Evolutionary conservation across 495 filamentous ascomycete species (phyloP).

Genomic region (Stereocaulon alpinum): DNA sequence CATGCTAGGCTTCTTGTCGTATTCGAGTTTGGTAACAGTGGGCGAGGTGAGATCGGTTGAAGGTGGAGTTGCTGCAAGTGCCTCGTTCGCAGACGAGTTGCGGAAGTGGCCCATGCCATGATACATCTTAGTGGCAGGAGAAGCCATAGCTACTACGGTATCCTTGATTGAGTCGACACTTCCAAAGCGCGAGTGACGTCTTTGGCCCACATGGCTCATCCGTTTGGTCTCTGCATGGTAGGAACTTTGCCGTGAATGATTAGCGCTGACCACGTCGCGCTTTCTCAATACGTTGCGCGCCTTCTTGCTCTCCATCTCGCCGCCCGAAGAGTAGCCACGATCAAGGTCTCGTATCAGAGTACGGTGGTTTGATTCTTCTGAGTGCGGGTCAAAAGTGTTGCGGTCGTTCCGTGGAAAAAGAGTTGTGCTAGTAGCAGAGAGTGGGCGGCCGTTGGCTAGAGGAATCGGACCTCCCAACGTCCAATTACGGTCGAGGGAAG

Average conservation of each 20-base stretch:
- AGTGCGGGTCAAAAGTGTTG: constrained; percentile 18
- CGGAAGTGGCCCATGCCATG: constrained; percentile 43
- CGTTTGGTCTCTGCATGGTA: constrained; percentile 59
- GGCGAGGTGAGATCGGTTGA: constrained; percentile 29
- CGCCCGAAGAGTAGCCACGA: constrained; percentile 87
- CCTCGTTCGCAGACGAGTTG: constrained; percentile 35
- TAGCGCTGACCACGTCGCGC: constrained; percentile 47
- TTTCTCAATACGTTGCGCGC: constrained; percentile 72
- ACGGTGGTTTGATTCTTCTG: constrained; percentile 18
- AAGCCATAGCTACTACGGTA: constrained; percentile 28
- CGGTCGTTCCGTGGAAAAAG: constrained; percentile 30
- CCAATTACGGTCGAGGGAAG: constrained; percentile 88
- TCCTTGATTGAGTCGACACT: constrained; percentile 54
- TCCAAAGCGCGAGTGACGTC: constrained; percentile 66
- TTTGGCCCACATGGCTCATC: constrained; percentile 41
- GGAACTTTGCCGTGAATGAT: constrained; percentile 55
- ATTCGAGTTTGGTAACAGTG: constrained; percentile 58
- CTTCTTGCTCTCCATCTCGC: constrained; percentile 63
- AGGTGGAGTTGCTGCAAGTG: constrained; percentile 22
- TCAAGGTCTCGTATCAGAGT: constrained; percentile 50
- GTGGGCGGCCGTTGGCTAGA: constrained; percentile 14
- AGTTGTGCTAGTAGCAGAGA: constrained; percentile 22
- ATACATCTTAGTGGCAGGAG: constrained; percentile 47
- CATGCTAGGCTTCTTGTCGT: constrained; percentile 34
- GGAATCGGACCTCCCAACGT: constrained; percentile 51